Evolutionary conservation across 805 yeast genomes (phyloP).

Genomic region (Candida incommunis): DNA sequence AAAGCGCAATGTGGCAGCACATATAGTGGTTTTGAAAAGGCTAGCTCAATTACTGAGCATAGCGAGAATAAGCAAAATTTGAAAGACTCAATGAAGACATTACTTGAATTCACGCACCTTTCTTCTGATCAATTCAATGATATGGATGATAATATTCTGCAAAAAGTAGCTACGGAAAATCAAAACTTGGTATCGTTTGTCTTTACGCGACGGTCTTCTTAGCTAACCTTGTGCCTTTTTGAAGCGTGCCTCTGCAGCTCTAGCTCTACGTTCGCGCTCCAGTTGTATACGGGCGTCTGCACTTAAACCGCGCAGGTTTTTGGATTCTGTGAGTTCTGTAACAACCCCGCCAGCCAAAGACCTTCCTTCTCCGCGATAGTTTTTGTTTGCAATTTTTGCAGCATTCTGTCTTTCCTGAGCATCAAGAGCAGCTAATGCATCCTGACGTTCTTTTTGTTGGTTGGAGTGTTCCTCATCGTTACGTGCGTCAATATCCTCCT

Average conservation of each 20-base stretch:
- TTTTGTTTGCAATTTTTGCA: constrained; percentile 11
- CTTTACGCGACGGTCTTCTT: constrained; percentile 1
- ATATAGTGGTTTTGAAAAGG: background rate
- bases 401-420: constrained; percentile 7
- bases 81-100: background rate
- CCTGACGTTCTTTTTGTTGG: constrained; percentile 10
- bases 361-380: constrained; percentile 11
- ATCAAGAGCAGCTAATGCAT: constrained; percentile 4
- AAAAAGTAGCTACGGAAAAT: background rate
- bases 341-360: constrained; percentile 13
- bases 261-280: constrained; percentile 88
- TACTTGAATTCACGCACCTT: background rate
- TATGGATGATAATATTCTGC: background rate
- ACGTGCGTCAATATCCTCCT: constrained; percentile 19
- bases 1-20: background rate
- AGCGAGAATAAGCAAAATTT: background rate
- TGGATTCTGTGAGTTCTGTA: constrained; percentile 10
- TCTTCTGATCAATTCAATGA: constrained; percentile 2
- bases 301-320: constrained; percentile 34
- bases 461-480: constrained; percentile 13
- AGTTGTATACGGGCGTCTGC: constrained; percentile 63
- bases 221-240: constrained; percentile 14
- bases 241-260: constrained; percentile 90
- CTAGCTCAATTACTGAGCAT: background rate
- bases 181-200: background rate